A percentile compares a stretch with the other conserved stretches of the same genome.
These are phyloP conservation scores for Lachancea kluyveri DNA, from an alignment of 805 yeast species.

Conservation along the genomic window DNA sequence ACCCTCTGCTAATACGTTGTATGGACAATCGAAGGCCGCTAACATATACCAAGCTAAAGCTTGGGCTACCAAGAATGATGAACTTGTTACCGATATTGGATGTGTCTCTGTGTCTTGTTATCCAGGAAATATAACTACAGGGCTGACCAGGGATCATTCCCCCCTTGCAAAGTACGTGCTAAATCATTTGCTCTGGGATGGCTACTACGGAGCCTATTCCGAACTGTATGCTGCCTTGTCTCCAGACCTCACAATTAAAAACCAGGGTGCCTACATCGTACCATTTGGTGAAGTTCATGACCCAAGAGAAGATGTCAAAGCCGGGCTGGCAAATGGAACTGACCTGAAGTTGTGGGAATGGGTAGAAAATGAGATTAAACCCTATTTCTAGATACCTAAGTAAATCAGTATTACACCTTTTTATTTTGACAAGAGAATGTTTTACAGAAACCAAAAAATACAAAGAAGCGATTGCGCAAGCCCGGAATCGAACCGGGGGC, in stretches of 20 bases:
- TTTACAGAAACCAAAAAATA: too few relatives aligned
- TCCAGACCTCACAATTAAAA: conserved; percentile 27
- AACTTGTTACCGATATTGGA: conserved; percentile 20
- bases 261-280: conserved; percentile 31
- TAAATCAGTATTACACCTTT: too few relatives aligned
- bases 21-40: conserved; percentile 38
- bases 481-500: too few relatives aligned
- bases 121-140: conserved; percentile 34
- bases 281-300: conserved; percentile 32
- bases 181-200: conserved; percentile 13
- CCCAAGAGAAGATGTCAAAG: conserved; percentile 24
- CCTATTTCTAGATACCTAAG: conserved; percentile 5
- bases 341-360: conserved; percentile 25
- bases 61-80: conserved; percentile 28
- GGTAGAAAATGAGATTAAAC: conserved; percentile 15
- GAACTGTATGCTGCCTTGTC: conserved; percentile 34
- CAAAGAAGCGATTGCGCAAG: too few relatives aligned
- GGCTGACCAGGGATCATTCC: conserved; percentile 25
- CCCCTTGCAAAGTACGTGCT: conserved; percentile 7
- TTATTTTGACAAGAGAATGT: too few relatives aligned
- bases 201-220: conserved; percentile 33
- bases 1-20: conserved; percentile 17
- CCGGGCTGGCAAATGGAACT: conserved; percentile 23
- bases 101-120: conserved; percentile 31
- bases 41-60: conserved; percentile 31